A percentile compares a stretch with the other conserved stretches of the same genome.
These are phyloP conservation scores for Niebla homalea DNA, from an alignment of 495 filamentous ascomycete genomes.

Conservation along the genomic window DNA sequence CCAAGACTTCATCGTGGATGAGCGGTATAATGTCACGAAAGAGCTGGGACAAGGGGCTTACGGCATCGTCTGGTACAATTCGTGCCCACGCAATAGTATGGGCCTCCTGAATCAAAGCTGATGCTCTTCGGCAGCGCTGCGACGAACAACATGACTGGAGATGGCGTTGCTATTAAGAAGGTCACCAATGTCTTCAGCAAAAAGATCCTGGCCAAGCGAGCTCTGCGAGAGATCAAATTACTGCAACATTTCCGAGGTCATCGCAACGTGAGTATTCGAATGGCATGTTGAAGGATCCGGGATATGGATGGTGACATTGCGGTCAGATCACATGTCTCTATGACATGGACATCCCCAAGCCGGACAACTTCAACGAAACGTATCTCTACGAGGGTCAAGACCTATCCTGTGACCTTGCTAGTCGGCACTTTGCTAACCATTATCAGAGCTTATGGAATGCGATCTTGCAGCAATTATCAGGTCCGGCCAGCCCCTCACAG, in stretches of 20 bases:
- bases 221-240: conserved; percentile 94
- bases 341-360: conserved; percentile 97
- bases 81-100: background rate
- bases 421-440: conserved; percentile 9
- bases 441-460: conserved; percentile 93
- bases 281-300: background rate
- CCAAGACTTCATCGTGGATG: conserved; percentile 97
- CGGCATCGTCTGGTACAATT: conserved; percentile 96
- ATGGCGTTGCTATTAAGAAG: conserved; percentile 99
- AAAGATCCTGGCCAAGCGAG: conserved; percentile 97
- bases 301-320: conserved; percentile 7
- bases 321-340: conserved; percentile 91
- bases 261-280: conserved; percentile 45
- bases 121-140: conserved; percentile 51
- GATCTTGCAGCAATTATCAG: conserved; percentile 96
- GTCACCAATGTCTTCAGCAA: conserved; percentile 99
- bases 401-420: conserved; percentile 11
- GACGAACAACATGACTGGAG: conserved; percentile 76
- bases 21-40: conserved; percentile 96
- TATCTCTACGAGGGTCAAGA: conserved; percentile 87
- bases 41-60: conserved; percentile 97
- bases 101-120: background rate
- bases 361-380: conserved; percentile 97
- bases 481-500: conserved; percentile 88
- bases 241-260: conserved; percentile 93